Evolutionary conservation across 306 rosid species (phyloP), one percentile per base, ranked within the genome.

Genomic region (Prunus armeniaca): DNA sequence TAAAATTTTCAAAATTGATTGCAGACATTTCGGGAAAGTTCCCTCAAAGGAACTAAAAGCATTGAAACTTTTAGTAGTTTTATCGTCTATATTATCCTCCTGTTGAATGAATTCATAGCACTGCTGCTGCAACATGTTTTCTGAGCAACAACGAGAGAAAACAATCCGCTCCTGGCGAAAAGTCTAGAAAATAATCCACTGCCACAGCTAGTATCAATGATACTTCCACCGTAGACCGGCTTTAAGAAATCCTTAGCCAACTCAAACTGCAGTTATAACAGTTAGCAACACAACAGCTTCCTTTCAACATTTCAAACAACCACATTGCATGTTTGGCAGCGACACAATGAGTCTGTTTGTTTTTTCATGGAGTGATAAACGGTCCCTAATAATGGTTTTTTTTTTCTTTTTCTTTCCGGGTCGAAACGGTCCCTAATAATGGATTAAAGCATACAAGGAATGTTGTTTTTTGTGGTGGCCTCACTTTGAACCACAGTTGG

Each of bases 161-260:
- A 95, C 78, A 90, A 76, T 65, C 93, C 87, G 76, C 97, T 95
- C 88, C 90, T 87, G 69, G 97, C 87, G 76, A 92, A 92, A 67
- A 88, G 83, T 88, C 97, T 88, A 67, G 98, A 90, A 85, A 95
- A 95, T 25, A 95, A 46, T 57, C 98, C 98, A 74, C 97, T 95
- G 76, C 85, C 98, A 76, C 98, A 92, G 80, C 98, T 89, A 65
- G 97, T 96, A 80, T 92, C 98, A 58, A 95, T 81, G 72, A 95
- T 89, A 74, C 77, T 92, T 89, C 98, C 97, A 52, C 93, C 91
- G 34, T 90, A 43, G 75, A 83, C 89, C 17, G 97, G 97, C 83
- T 88, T 85, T 27, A 95, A 69, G 89, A 81, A 95, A 79, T 75
- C 86, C 78, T 87, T 88, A 73, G 74, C 74, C 87, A 87, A 75